A percentile compares a stretch with the other conserved stretches of the same genome.
phyloP scores from a whole-genome alignment of 2,329 filamentous ascomycete genomes.

The Aspergillus pseudoterreus region DNA sequence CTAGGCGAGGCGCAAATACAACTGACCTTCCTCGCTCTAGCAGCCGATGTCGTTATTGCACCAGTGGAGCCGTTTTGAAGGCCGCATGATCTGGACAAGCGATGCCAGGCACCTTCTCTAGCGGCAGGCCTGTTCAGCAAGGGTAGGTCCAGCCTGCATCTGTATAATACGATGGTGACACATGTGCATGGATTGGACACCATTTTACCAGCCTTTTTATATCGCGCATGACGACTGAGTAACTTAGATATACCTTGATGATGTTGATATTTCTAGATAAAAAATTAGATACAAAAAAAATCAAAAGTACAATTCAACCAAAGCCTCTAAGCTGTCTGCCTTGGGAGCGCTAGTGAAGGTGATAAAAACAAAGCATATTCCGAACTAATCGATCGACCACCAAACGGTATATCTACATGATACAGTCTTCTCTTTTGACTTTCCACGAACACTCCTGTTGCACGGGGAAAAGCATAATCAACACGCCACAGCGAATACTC shows the following conservation, averaged over 20 bases:
- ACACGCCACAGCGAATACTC: constrained; percentile 5
- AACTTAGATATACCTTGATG: constrained; percentile 1
- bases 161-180: constrained; percentile 17
- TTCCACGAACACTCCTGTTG: constrained; percentile 4
- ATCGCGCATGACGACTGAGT: not conserved
- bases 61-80: too few species aligned
- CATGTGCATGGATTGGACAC: not conserved
- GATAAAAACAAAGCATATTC: constrained; percentile 9
- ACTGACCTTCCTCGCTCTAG: too few species aligned
- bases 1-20: constrained; percentile 14
- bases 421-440: constrained; percentile 12
- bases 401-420: constrained; percentile 34
- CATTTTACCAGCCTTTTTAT: not conserved
- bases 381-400: constrained; percentile 23
- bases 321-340: too few species aligned
- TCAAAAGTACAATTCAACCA: not conserved
- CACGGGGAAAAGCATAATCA: not conserved
- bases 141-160: constrained; percentile 1
- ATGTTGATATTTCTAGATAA: not conserved
- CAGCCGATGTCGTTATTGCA: too few species aligned
- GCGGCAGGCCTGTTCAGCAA: constrained; percentile 53
- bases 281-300: not conserved
- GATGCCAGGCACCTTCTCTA: constrained; percentile 27
- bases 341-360: not conserved
- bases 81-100: too few species aligned